These are phyloP conservation scores for Mrakiaceae sp. DNA, from an alignment of 1,284 basidiomycete genomes.

Conservation along the genomic window DNA sequence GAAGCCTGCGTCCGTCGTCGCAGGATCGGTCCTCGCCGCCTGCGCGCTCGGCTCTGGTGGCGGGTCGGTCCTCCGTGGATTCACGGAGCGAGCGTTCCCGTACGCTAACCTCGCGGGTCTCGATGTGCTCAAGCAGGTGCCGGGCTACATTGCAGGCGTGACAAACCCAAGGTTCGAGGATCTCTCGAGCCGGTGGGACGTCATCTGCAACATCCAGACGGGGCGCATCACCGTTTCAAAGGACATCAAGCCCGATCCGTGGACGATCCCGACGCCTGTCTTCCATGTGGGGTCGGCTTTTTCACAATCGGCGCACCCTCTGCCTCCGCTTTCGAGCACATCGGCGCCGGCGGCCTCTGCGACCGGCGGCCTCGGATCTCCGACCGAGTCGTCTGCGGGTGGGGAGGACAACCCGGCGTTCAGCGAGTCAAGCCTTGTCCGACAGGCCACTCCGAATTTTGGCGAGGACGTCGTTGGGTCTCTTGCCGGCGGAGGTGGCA, in stretches of 20 bases:
- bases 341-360: too few species aligned
- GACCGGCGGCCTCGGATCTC: too few species aligned
- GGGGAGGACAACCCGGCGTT: too few species aligned
- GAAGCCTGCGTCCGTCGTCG: constrained; percentile 73
- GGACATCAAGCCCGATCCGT: constrained; percentile 51
- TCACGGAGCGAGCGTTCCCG: constrained; percentile 81
- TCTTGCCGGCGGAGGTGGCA: too few species aligned
- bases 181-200: constrained; percentile 69
- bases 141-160: constrained; percentile 88
- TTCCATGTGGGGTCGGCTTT: too few species aligned
- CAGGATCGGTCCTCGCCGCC: constrained; percentile 80
- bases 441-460: too few species aligned
- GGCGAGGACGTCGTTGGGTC: too few species aligned
- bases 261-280: constrained; percentile 19
- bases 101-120: constrained; percentile 82
- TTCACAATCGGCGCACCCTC: too few species aligned
- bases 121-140: constrained; percentile 80
- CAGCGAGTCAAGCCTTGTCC: too few species aligned
- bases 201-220: constrained; percentile 78
- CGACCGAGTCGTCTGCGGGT: too few species aligned
- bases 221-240: constrained; percentile 60
- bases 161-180: constrained; percentile 92
- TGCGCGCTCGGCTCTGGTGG: constrained; percentile 86
- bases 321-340: too few species aligned
- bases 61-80: constrained; percentile 68